phyloP scores from a whole-genome alignment of 176 grass and related monocot species.

The Tillandsia fasciculata region DNA sequence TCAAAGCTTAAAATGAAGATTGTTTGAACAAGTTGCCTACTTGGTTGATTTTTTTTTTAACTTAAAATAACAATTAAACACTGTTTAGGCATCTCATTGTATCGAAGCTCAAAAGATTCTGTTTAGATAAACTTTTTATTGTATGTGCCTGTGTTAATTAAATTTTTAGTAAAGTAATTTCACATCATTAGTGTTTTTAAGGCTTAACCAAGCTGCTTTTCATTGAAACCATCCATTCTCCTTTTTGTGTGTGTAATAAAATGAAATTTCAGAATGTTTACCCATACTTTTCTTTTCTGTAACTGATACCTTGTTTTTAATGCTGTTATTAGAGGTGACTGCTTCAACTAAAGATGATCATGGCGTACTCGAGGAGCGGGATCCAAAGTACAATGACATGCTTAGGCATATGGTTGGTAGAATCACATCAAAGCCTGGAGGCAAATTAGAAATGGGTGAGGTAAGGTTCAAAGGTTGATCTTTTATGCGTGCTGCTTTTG shows the following conservation, averaged over 20 bases:
- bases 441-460: slow-evolving; percentile 87
- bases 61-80: neutral
- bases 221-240: too few species aligned
- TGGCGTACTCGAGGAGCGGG: slow-evolving; percentile 52
- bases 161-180: neutral
- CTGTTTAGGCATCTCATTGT: neutral
- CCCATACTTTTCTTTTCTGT: neutral
- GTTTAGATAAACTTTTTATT: neutral
- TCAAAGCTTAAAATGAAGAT: too few species aligned
- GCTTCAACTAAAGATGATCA: slow-evolving; percentile 20
- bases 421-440: slow-evolving; percentile 80
- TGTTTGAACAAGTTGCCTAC: too few species aligned
- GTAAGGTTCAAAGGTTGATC: slow-evolving; percentile 29
- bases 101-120: neutral
- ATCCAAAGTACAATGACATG: slow-evolving; percentile 89
- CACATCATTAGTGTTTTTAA: neutral
- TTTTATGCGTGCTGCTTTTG: neutral
- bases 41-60: neutral
- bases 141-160: neutral
- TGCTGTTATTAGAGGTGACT: slow-evolving; percentile 32
- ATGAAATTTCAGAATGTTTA: slow-evolving; percentile 12
- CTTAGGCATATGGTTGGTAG: slow-evolving; percentile 84
- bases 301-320: slow-evolving; percentile 11
- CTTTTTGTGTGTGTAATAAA: too few species aligned
- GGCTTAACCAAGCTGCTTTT: neutral